Evolutionary conservation across 306 rosid genomes (phyloP).

Genomic region (Quillaja saponaria): DNA sequence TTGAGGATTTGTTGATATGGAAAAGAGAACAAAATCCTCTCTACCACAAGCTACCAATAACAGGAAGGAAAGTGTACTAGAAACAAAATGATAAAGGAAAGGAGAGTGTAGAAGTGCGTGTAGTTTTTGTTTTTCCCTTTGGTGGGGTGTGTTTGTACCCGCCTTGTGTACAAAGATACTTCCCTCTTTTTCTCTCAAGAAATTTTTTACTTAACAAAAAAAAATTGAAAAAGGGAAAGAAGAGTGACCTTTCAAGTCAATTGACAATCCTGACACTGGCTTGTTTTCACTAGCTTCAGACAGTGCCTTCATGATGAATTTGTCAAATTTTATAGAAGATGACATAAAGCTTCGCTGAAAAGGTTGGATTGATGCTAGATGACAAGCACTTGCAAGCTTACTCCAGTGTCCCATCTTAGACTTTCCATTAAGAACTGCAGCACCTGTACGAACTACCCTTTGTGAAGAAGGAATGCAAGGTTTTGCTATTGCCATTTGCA

Average conservation of each 20-base stretch:
- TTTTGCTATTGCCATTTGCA: constrained; percentile 61
- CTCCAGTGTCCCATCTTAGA: constrained; percentile 44
- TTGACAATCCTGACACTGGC: constrained; percentile 71
- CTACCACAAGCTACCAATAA: neutral
- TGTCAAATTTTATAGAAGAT: constrained; percentile 39
- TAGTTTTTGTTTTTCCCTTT: too few species aligned
- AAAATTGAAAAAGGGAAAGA: neutral
- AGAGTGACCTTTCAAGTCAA: constrained; percentile 70
- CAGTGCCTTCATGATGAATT: constrained; percentile 56
- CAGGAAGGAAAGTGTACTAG: neutral
- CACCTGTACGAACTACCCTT: constrained; percentile 34
- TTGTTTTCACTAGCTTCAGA: constrained; percentile 53
- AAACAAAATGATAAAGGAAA: neutral
- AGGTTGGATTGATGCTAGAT: constrained; percentile 51
- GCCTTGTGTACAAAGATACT: too few species aligned
- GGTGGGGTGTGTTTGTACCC: too few species aligned
- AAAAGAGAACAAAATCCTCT: neutral
- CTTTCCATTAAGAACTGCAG: constrained; percentile 38
- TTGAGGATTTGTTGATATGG: too few species aligned
- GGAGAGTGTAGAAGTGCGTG: neutral
- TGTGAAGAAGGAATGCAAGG: constrained; percentile 51
- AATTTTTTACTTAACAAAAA: neutral
- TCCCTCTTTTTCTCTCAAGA: too few species aligned
- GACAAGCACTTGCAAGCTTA: constrained; percentile 61
- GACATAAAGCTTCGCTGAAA: constrained; percentile 43